A percentile compares a stretch with the other conserved stretches of the same genome.
Evolutionary conservation across 257 asterid species (phyloP).

Genomic region (Scutellaria barbata): DNA sequence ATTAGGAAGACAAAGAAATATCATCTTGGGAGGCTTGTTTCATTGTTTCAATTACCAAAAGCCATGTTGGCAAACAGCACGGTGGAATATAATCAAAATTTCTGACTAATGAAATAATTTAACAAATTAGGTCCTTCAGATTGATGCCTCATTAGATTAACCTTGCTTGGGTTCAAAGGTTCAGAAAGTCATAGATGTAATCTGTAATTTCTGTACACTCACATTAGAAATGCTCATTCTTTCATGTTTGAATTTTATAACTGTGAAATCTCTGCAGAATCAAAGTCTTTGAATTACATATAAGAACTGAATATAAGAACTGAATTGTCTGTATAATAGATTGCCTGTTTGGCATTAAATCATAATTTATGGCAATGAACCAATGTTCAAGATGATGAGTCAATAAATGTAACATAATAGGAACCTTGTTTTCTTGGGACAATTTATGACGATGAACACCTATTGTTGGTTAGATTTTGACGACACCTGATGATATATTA

Average conservation of each 20-base stretch:
- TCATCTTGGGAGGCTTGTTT: neutral
- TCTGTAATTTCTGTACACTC: conserved; percentile 10
- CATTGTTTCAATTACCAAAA: neutral
- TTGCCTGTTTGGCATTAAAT: neutral
- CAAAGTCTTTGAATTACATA: neutral
- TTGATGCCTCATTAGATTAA: neutral
- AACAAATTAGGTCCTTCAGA: neutral
- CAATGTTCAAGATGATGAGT: neutral
- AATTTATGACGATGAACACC: conserved; percentile 6
- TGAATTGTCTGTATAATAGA: neutral
- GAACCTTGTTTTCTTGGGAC: neutral
- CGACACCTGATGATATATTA: conserved; percentile 11
- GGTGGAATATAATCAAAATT: neutral
- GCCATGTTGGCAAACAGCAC: conserved; percentile 1
- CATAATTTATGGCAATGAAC: neutral
- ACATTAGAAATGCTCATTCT: neutral
- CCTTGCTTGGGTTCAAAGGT: conserved; percentile 5
- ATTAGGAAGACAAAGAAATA: conserved; percentile 9
- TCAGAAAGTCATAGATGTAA: conserved; percentile 14
- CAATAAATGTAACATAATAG: conserved; percentile 8
- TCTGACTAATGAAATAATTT: neutral
- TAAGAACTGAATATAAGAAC: conserved; percentile 2
- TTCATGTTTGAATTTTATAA: neutral
- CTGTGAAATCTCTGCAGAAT: neutral
- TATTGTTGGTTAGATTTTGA: conserved; percentile 15